Base-by-base conservation (phyloP, 1,139 yeast species). In the Candida sanyaensis region DNA sequence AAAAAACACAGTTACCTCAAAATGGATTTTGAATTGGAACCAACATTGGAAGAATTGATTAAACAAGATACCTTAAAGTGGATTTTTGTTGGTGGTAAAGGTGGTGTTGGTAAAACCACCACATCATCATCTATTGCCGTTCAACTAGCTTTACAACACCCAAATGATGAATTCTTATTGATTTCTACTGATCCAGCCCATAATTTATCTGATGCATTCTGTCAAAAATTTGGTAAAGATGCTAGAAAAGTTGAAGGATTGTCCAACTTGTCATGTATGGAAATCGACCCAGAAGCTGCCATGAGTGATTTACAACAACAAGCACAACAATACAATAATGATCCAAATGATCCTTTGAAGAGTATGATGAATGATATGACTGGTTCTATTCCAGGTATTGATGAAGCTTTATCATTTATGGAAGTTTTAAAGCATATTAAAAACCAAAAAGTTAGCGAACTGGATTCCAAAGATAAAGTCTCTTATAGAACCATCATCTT, bases 101-200 rank as follows among this genome's bases (percentile, higher is more conserved):
- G 99, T 65, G 99, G 99, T 69, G 99, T 93, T 36, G 99, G 99
- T 58, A 93, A 93, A 68, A 93, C 99, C 56, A 93, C 99, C 40
- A 89, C 97, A 3, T 92, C 98, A 1, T 92, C 97, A 44, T 91
- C 98, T 23, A 80, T 93, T 57, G 96, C 99, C 27, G 88, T 92
- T 51, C 98, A 93, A 69, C 74, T 87, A 63, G 93, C 95, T 2
- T 73, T 90, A 50, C 84, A 88, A 49, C 86, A 89, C 63, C 93
- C 95, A 45, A 65, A 81, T 29, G 92, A 89, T 56, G 85, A 88
- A 60, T 96, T 91, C 56, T 75, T 93, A 52, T 75, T 93, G 61
- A 93, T 93, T 59, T 92, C 98, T 28, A 93, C 99, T 0, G 99
- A 93, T 69, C 99, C 99, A 26, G 99, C 99, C 4, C 99, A 93